Evolutionary conservation across 1,284 basidiomycete genomes (phyloP), one percentile per base, ranked within the genome.

Genomic region (Tetrapyrgos nigripes): DNA sequence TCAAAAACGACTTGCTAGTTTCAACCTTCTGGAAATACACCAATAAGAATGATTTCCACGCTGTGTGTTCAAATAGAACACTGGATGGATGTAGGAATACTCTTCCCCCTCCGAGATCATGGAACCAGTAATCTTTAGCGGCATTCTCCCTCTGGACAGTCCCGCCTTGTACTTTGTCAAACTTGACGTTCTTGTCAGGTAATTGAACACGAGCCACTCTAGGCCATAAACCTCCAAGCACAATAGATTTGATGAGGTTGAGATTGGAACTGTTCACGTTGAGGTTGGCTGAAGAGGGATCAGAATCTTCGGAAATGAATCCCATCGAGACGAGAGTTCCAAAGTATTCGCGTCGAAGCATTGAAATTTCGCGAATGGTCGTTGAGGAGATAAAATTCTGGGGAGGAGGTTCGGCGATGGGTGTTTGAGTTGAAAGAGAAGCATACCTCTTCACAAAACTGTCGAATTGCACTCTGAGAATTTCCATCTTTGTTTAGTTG

Each of bases 51-150:
- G 87, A 83, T 57, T 87, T 89, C 87, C 93, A 95, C 29, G 81
- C 81, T 24, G 84, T 81, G 60, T 86, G 85, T 47, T 79, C 80
- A 71, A 98, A 98, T 29, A 96, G 77, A 6, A 93, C 82, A 50
- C 93, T 96, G n/a, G 82, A 83, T 1, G 96, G 95, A 69, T 97
- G 95, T 44, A 94, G 70, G 73, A 94, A 95, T 1, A 94, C 90
- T 8, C 92, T 79, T 13, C 76, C 80, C 13, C 72, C 75, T 49
- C 70, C 72, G 37, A 86, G 63, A 70, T 96, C 94, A 64, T 84
- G 92, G 62, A 94, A 83, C 70, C 88, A 88, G 79, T 88, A 92
- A 68, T 95, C 91, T 64, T 86, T 86, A 14, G 93, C 93, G 44
- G 85, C 84, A 68, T 93, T 92, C 65, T 94, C 92, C 47, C 92